Evolutionary conservation across 306 rosid species (phyloP), one percentile per base, ranked within the genome.

Genomic region (Vigna angularis): DNA sequence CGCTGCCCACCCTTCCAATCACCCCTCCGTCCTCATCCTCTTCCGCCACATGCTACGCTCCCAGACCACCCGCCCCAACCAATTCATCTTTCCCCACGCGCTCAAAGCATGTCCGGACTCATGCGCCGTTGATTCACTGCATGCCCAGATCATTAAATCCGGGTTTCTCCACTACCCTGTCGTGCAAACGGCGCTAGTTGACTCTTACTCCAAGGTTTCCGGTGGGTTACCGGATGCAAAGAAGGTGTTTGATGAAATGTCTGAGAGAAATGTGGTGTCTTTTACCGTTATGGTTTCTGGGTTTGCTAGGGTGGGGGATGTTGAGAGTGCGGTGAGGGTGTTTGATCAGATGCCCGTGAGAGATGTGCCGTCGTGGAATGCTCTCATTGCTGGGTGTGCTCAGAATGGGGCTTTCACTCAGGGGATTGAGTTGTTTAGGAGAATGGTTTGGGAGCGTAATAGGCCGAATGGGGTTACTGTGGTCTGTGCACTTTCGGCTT

Each of bases 351-450:
- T 93, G 93, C 85, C 87, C 1, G 90, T 88, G 15, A 83, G 91
- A 38, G 94, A 91, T 58, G 87, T 91, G 26, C 91, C 97, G 1
- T 85, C 90, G 69, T 93, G 97, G 98, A 93, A 91, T 67, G 91
- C 98, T 6, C 62, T 89, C 4, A 91, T 93, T 75, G 81, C 91
- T 0, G 97, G 98, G 22, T 89, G 88, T 68, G 83, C 94, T 38
- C 97, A 93, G 86, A 93, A 89, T 74, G 98, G 94, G 55, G 64
- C 85, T 65, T 93, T 91, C 71, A 38, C 72, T 9, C 89, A 84
- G 81, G 90, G 93, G 63, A 81, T 91, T 81, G 82, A 70, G 61
- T 73, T 93, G 74, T 91, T 93, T 65, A 87, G 79, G 79, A 86
- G 80, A 74, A 86, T 93, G 93, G 70, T 84, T 22, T 26, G 22